Evolutionary conservation across 1,139 yeast species (phyloP).

Genomic region (Taphrina flavorubra): DNA sequence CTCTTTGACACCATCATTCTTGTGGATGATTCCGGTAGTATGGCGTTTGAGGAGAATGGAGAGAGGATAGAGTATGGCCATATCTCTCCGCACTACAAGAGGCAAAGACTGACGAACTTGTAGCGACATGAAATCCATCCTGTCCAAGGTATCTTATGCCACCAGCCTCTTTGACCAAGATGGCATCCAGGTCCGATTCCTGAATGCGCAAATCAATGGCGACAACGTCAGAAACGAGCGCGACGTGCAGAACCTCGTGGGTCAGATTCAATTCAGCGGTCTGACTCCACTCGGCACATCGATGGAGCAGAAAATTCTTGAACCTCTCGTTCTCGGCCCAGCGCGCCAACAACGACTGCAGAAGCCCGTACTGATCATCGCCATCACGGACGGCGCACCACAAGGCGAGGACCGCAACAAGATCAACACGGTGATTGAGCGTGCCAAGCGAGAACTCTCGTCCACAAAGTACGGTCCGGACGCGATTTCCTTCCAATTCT

Average conservation of each 20-base stretch:
- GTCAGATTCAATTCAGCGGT: conserved; percentile 50
- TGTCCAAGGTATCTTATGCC: conserved; percentile 51
- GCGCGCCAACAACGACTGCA: conserved; percentile 48
- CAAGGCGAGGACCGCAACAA: conserved; percentile 50
- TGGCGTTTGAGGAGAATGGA: conserved; percentile 53
- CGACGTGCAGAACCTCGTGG: conserved; percentile 49
- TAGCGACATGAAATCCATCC: conserved; percentile 50
- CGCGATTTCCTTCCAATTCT: conserved; percentile 52
- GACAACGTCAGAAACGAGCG: conserved; percentile 49
- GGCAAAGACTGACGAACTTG: neutral
- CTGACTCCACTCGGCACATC: conserved; percentile 52
- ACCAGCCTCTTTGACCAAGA: conserved; percentile 51
- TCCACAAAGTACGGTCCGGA: conserved; percentile 50
- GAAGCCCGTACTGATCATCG: conserved; percentile 51
- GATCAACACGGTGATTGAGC: conserved; percentile 49
- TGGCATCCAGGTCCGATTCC: conserved; percentile 52
- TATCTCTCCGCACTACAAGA: neutral
- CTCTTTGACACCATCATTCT: conserved; percentile 51
- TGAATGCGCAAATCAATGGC: conserved; percentile 50
- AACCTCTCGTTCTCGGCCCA: conserved; percentile 50
- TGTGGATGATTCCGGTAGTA: conserved; percentile 53
- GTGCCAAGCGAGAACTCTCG: conserved; percentile 48
- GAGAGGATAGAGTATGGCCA: conserved; percentile 49
- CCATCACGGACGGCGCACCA: conserved; percentile 52
- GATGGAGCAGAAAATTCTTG: conserved; percentile 49